Conservation (phyloP, 768 basidiomycete genomes). For the Trametes coccinea region DNA sequence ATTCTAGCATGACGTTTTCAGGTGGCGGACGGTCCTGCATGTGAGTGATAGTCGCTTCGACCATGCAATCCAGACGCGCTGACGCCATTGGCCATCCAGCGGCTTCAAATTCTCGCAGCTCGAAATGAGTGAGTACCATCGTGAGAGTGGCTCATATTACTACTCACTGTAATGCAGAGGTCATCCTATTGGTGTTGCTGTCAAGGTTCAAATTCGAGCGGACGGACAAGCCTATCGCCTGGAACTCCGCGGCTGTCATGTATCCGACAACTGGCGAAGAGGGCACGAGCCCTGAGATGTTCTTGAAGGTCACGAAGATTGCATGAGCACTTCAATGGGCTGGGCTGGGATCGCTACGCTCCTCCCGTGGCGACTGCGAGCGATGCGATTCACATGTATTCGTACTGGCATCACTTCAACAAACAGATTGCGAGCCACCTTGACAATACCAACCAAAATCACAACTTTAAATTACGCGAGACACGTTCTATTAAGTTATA, state of each 20-base stretch:
- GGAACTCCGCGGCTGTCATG: constrained; percentile 9
- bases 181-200: constrained; percentile 13
- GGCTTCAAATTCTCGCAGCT: constrained; percentile 25
- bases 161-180: constrained; percentile 4
- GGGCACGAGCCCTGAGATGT: constrained; percentile 9
- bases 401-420: no score
- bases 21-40: constrained; percentile 18
- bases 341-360: no score
- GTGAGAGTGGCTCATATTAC: not conserved
- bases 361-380: no score
- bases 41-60: not conserved
- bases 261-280: constrained; percentile 16
- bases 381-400: no score
- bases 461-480: not conserved
- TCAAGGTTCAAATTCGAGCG: constrained; percentile 18
- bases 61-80: no score
- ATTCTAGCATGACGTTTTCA: constrained; percentile 17
- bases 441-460: no score
- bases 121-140: constrained; percentile 19
- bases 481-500: not conserved
- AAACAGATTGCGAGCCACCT: no score
- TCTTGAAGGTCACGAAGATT: constrained; percentile 7
- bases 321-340: not conserved
- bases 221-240: constrained; percentile 9
- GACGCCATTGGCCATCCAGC: not conserved